Evolutionary conservation across 139 green algal genomes (phyloP).

Genomic region (Closterium sp.): DNA sequence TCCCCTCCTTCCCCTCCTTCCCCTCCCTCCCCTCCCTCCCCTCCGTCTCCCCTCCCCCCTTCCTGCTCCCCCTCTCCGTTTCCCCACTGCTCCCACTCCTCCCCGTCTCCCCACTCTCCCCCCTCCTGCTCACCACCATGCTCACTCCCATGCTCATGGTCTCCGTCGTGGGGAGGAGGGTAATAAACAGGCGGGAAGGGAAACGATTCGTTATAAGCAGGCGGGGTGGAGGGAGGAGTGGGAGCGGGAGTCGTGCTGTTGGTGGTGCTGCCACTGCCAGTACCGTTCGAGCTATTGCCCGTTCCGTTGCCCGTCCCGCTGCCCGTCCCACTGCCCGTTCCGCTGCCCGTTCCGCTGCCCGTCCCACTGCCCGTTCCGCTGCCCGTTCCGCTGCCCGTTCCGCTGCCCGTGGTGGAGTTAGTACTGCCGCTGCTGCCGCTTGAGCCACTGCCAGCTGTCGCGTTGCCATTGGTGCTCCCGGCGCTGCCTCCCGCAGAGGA

Average conservation of each 20-base stretch:
- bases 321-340: too few relatives aligned
- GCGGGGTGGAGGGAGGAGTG: neutral
- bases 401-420: too few relatives aligned
- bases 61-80: neutral
- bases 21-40: too few relatives aligned
- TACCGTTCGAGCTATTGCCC: too few relatives aligned
- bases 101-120: neutral
- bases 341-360: neutral
- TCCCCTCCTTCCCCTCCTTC: neutral
- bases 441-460: neutral
- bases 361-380: neutral
- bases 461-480: neutral
- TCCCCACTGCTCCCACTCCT: neutral
- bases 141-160: neutral
- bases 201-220: neutral
- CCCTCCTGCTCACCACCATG: neutral
- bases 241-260: neutral
- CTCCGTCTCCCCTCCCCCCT: neutral
- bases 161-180: neutral
- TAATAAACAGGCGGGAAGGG: neutral
- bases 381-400: too few relatives aligned
- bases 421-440: too few relatives aligned
- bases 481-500: neutral
- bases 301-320: too few relatives aligned
- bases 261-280: neutral